A percentile compares a stretch with the other conserved stretches of the same genome.
Conservation (phyloP, 139 green algal species). For the Chlamydomonas eustigma region DNA sequence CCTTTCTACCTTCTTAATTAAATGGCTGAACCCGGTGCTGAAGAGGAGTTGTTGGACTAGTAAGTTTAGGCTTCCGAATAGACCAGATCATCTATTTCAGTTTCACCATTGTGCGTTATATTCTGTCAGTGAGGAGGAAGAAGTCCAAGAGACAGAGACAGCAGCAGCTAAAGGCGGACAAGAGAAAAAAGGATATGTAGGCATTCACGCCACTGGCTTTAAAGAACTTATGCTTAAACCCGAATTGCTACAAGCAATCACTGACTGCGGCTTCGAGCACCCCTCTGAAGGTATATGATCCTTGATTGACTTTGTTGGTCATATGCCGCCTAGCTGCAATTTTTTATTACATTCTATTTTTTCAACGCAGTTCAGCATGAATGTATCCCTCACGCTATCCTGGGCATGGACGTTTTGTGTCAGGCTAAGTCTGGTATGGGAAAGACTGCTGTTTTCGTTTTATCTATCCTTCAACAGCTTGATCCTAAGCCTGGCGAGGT, state of each 20-base stretch:
- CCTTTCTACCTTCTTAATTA: neutral
- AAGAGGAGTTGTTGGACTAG: constrained; percentile 17
- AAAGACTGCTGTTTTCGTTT: constrained; percentile 99
- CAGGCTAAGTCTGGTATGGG: constrained; percentile 99
- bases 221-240: constrained; percentile 95
- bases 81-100: neutral
- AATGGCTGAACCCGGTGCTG: constrained; percentile 15
- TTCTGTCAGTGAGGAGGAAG: constrained; percentile 10
- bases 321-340: neutral
- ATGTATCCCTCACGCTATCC: constrained; percentile 97
- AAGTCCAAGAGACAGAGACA: constrained; percentile 12
- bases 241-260: constrained; percentile 91
- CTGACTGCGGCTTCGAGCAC: constrained; percentile 98
- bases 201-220: constrained; percentile 95
- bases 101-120: neutral
- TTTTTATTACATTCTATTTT: neutral
- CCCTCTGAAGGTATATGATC: constrained; percentile 88
- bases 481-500: constrained; percentile 69
- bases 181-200: constrained; percentile 93
- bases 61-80: neutral
- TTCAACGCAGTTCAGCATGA: constrained; percentile 92
- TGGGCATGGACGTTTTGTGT: constrained; percentile 97
- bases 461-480: constrained; percentile 96
- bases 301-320: neutral
- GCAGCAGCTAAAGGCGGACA: constrained; percentile 41